Percentiles rank a stretch among this genome's conserved stretches.
phyloP scores from a whole-genome alignment of 768 basidiomycete genomes.

The Russula ochroleuca region DNA sequence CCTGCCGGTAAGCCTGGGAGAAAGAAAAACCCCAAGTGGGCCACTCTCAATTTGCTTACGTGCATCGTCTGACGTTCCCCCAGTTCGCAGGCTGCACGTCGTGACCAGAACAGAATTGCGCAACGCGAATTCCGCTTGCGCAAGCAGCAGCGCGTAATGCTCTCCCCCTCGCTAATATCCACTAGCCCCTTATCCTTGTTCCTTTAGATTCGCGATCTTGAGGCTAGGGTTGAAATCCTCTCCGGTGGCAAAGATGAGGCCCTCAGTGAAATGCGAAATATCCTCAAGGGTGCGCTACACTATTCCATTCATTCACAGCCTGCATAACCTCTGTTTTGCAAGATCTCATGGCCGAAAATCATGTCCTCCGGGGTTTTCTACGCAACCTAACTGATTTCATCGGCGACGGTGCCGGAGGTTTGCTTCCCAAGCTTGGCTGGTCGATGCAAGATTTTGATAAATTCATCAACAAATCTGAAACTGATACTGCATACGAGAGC shows the following conservation, averaged over 20 bases:
- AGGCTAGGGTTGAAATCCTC: slow-evolving; percentile 91
- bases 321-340: slow-evolving; percentile 14
- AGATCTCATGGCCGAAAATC: slow-evolving; percentile 90
- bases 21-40: slow-evolving; percentile 88
- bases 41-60: slow-evolving; percentile 33
- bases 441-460: slow-evolving; percentile 71
- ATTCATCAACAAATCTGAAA: slow-evolving; percentile 81
- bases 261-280: slow-evolving; percentile 73
- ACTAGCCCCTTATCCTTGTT: neutral
- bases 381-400: slow-evolving; percentile 75
- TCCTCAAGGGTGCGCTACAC: slow-evolving; percentile 58
- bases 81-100: slow-evolving; percentile 82
- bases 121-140: slow-evolving; percentile 89
- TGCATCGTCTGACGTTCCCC: slow-evolving; percentile 23
- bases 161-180: neutral
- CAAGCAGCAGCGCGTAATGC: slow-evolving; percentile 77
- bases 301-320: neutral
- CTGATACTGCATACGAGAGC: slow-evolving; percentile 90
- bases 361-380: slow-evolving; percentile 73
- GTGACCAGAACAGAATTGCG: slow-evolving; percentile 89
- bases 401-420: slow-evolving; percentile 78
- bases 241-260: slow-evolving; percentile 92
- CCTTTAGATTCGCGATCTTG: slow-evolving; percentile 83
- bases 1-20: slow-evolving; percentile 58
- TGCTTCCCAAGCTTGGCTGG: slow-evolving; percentile 77